Base-by-base conservation (phyloP, 2,329 filamentous ascomycete genomes). In the Aspergillus felis region DNA sequence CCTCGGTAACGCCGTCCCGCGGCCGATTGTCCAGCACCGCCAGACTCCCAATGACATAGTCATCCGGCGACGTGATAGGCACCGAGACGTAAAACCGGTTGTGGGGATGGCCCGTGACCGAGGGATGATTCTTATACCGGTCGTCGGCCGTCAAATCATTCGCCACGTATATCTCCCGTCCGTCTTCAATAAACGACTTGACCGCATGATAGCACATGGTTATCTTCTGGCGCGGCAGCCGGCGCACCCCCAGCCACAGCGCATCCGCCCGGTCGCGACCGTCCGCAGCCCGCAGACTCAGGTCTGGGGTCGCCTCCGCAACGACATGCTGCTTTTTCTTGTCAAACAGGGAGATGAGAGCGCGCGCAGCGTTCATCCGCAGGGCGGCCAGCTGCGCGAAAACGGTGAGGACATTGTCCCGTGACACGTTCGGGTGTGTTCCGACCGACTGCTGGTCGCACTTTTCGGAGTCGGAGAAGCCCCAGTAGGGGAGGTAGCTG, bases 271-370 rank as follows among this genome's bases (percentile, higher is more conserved):
- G 46, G 5, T 62, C 48, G 32, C 55, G 55, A 17, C 52, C 54
- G 12, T 51, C 51, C 2, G 54, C n/a, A 10, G 58, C 58, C n/a
- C 61, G 61, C 20, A 66, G 50, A 22, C 61, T 51, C 1, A 67
- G 57, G 5, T 50, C 46, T 5, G 58, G 61, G 0, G 68, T 70
- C 0, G 68, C 62, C 57, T 72, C 69, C 0, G 69, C 69, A 8
- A 72, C 51, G 17, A 72, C 57, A 58, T 71, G 61, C 51, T 72
- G 67, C 12, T 51, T 60, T 3, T 50, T 60, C 12, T 55, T 57
- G 51, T 69, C 69, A 42, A 71, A 68, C 1, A 72, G 61, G 4
- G 66, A 68, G 24, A 72, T 69, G 3, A 70, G 32, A 8, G 64
- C 63, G 25, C 68, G 58, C 32, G 58, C 55, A 7, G 63, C 62